These are phyloP conservation scores for Fusarium fujikuroi DNA, from an alignment of 2,329 filamentous ascomycete species.

Conservation along the genomic window DNA sequence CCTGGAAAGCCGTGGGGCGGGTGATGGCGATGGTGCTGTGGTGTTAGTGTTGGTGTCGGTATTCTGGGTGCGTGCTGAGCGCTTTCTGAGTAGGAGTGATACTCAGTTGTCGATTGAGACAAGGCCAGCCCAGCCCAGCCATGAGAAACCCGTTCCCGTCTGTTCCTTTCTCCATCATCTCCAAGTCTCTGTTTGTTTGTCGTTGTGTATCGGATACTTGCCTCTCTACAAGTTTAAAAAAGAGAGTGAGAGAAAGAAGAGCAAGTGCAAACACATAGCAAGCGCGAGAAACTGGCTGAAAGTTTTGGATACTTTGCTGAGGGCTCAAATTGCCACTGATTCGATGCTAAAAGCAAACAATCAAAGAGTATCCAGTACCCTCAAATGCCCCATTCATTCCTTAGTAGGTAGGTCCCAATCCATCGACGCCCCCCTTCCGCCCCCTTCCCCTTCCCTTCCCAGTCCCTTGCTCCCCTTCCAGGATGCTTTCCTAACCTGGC, in stretches of 20 bases:
- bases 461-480: slow-evolving; percentile 30
- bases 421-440: slow-evolving; percentile 24
- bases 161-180: slow-evolving; percentile 1
- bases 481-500: slow-evolving; percentile 31
- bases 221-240: background rate
- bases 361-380: slow-evolving; percentile 18
- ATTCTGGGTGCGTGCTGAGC: slow-evolving; percentile 13
- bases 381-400: slow-evolving; percentile 17
- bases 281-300: slow-evolving; percentile 13
- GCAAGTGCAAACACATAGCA: slow-evolving; percentile 20
- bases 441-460: slow-evolving; percentile 12
- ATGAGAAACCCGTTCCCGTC: slow-evolving; percentile 13
- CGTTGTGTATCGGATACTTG: slow-evolving; percentile 23
- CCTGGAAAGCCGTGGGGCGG: slow-evolving; percentile 9
- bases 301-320: slow-evolving; percentile 15
- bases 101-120: slow-evolving; percentile 1
- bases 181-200: background rate
- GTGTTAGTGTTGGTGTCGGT: background rate
- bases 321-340: background rate
- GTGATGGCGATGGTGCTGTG: background rate
- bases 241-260: background rate
- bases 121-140: background rate
- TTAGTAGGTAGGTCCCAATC: slow-evolving; percentile 16
- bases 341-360: background rate
- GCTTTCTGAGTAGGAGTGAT: slow-evolving; percentile 3